Conservation (phyloP, 2,329 filamentous ascomycete genomes). For the Cryphonectria naterciae region DNA sequence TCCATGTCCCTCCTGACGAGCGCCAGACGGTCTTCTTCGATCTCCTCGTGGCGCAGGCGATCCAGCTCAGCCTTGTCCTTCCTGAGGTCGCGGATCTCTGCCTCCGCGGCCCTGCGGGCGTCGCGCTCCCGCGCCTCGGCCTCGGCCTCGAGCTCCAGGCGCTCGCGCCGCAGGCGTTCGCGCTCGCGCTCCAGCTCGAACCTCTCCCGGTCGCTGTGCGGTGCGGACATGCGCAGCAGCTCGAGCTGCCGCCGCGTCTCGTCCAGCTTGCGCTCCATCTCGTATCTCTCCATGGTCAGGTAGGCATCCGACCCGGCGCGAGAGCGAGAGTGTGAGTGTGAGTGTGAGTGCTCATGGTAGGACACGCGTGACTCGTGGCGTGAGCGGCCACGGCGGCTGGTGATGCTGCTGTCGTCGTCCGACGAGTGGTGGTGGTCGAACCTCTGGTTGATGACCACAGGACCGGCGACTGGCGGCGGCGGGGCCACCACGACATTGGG, state of each 20-base stretch:
- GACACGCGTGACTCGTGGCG: conserved; percentile 33
- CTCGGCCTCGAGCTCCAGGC: conserved; percentile 50
- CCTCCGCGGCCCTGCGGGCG: conserved; percentile 34
- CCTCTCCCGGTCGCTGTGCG: conserved; percentile 34
- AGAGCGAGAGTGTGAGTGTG: conserved; percentile 38
- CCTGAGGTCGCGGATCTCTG: conserved; percentile 42
- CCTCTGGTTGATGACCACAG: conserved; percentile 62
- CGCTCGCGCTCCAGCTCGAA: conserved; percentile 41
- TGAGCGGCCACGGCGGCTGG: conserved; percentile 39
- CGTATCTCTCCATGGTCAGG: conserved; percentile 48
- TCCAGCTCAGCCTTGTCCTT: conserved; percentile 47
- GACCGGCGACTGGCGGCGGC: conserved; percentile 41
- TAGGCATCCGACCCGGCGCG: conserved; percentile 36
- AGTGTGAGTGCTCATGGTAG: conserved; percentile 36
- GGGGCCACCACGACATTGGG: conserved; percentile 41
- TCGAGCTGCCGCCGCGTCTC: conserved; percentile 29
- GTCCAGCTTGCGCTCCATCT: conserved; percentile 35
- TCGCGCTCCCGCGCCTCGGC: conserved; percentile 44
- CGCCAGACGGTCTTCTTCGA: conserved; percentile 39
- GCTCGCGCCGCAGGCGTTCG: conserved; percentile 44
- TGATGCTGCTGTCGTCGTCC: conserved; percentile 45
- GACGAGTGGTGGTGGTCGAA: conserved; percentile 48
- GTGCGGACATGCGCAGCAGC: conserved; percentile 24
- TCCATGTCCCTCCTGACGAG: conserved; percentile 44
- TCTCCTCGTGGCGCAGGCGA: conserved; percentile 39